These are phyloP conservation scores for Saccharomyces hybrid DNA, from an alignment of 1,139 yeast species.

Conservation along the genomic window DNA sequence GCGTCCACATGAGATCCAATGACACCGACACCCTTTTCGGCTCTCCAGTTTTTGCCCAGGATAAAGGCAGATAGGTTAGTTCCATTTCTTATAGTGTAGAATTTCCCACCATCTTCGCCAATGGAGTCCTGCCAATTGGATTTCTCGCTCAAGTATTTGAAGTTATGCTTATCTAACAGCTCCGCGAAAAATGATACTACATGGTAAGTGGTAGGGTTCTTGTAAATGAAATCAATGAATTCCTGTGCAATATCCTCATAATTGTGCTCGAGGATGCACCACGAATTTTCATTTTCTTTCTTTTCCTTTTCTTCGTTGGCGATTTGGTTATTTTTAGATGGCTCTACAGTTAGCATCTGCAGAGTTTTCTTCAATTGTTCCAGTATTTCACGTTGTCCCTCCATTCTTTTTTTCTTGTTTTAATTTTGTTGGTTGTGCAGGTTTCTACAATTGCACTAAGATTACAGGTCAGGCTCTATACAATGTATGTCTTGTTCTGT, in stretches of 20 bases:
- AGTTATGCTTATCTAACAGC: conserved; percentile 44
- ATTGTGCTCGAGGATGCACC: conserved; percentile 20
- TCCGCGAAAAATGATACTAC: conserved; percentile 42
- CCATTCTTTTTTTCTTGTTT: conserved; percentile 9
- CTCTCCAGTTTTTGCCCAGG: conserved; percentile 51
- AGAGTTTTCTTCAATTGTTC: conserved; percentile 26
- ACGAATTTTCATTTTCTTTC: not conserved
- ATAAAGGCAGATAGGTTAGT: conserved; percentile 50
- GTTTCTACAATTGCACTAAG: not conserved
- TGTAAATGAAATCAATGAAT: conserved; percentile 52
- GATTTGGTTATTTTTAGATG: not conserved
- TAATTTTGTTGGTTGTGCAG: not conserved
- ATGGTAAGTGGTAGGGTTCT: conserved; percentile 58
- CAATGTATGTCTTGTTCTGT: not conserved
- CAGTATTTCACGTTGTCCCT: conserved; percentile 19
- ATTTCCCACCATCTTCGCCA: conserved; percentile 35
- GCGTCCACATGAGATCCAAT: conserved; percentile 59
- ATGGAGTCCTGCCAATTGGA: conserved; percentile 37
- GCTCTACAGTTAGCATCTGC: conserved; percentile 16
- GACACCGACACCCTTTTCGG: conserved; percentile 49
- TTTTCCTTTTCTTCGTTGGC: not conserved
- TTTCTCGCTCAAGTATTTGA: conserved; percentile 46
- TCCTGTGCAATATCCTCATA: conserved; percentile 39
- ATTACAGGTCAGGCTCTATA: not conserved
- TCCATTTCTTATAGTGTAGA: conserved; percentile 51